Evolutionary conservation across 2,329 filamentous ascomycete genomes (phyloP), one percentile per base, ranked within the genome.

Genomic region (Pseudogymnoascus sp.): DNA sequence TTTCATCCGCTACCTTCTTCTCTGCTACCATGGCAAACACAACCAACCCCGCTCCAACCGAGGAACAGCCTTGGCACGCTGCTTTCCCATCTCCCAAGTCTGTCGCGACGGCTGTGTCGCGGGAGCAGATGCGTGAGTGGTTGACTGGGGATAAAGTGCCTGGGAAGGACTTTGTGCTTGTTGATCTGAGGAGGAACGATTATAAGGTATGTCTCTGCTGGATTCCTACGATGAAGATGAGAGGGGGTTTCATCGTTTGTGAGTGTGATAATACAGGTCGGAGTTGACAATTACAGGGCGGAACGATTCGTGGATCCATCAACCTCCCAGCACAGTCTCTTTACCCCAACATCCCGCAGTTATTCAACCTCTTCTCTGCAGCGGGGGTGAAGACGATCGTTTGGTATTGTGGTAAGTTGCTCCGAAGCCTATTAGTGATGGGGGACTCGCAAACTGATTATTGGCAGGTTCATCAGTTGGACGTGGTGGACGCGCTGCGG

Each of bases 111-210:
- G 51, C 51, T 15, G 42, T 64, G 15, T 38, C 63, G 13, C 58
- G 31, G 6, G 63, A 36, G 29, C 36, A 65, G 25, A 25, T 65
- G 31, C 63, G 42, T n/a, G 21, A 15, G 13, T 58, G 55, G 58
- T 29, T 64, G 10, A 36, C 17, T 25, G 60, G 12, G 21, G 60
- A 21, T n/a, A 61, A 64, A 4, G 55, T 61, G n/a, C 29, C 62
- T n/a, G 62, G 41, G 9, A 64, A 61, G 48, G 64, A 69, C 60
- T 71, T 69, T 55, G 64, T 71, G 17, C 61, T 72, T 1, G 68
- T 76, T 8, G 73, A 75, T 48, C 63, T 76, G 48, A 66, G 74
- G 17, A 67, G 74, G 21, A 71, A 66, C 12, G 74, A 76, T 60
- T 65, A 70, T 58, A 70, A 72, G 67, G 72, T 73, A 68, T 8